phyloP scores from a whole-genome alignment of 2,329 filamentous ascomycete genomes.

The Clarireedia hainanense region DNA sequence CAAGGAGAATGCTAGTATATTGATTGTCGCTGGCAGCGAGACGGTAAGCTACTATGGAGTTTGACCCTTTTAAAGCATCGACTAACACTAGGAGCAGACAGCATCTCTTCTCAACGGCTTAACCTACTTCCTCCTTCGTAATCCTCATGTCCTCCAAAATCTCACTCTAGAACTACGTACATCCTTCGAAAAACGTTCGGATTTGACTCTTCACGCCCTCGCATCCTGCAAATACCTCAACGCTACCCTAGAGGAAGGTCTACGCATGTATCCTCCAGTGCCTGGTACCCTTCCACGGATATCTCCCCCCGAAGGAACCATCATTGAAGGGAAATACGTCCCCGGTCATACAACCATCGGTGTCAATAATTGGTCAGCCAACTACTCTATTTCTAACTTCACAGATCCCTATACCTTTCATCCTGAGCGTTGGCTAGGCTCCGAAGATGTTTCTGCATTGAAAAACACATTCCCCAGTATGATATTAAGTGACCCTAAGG shows the following conservation, averaged over 20 bases:
- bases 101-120: conserved; percentile 25
- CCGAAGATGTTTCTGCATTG: not conserved
- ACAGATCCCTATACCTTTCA: not conserved
- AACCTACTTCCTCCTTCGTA: conserved; percentile 46
- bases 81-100: conserved; percentile 23
- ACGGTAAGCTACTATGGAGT: not conserved
- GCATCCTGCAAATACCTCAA: conserved; percentile 9
- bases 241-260: conserved; percentile 12
- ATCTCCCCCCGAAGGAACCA: not conserved
- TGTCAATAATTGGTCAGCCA: not conserved
- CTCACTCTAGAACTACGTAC: conserved; percentile 36
- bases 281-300: not conserved
- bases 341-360: not conserved
- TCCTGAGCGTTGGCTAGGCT: conserved; percentile 4
- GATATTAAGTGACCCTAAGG: not conserved
- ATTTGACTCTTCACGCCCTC: conserved; percentile 12
- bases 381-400: not conserved
- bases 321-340: not conserved
- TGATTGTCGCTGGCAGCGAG: conserved; percentile 7
- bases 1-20: not conserved
- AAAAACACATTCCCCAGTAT: not conserved
- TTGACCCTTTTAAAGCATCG: conserved; percentile 5
- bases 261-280: conserved; percentile 13
- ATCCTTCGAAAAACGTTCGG: conserved; percentile 28
- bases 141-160: conserved; percentile 23